Evolutionary conservation across 2,329 filamentous ascomycete genomes (phyloP).

Genomic region (Phoma herbarum): DNA sequence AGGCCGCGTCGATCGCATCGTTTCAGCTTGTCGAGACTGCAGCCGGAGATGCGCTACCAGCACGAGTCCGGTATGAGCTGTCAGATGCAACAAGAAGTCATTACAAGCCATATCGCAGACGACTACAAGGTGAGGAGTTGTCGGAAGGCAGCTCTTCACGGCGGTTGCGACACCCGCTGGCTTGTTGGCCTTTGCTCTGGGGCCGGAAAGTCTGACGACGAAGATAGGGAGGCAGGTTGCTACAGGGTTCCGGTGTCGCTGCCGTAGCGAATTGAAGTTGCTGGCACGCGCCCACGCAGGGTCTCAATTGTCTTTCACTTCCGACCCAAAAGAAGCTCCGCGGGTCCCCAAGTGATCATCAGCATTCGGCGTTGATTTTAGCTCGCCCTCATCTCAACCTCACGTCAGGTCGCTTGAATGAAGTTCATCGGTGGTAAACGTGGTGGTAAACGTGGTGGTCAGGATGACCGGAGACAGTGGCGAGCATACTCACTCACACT

Average conservation of each 20-base stretch:
- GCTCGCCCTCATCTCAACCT: conserved; percentile 1
- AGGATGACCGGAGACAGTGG: neutral
- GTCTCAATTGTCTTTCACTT: conserved; percentile 2
- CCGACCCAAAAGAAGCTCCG: neutral
- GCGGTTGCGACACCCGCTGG: neutral
- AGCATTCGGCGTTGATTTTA: neutral
- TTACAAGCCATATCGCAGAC: conserved; percentile 4
- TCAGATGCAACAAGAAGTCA: conserved; percentile 12
- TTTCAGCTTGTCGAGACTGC: conserved; percentile 13
- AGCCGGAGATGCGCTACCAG: conserved; percentile 13
- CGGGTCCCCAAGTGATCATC: conserved; percentile 19
- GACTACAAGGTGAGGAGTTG: neutral
- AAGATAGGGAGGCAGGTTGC: neutral
- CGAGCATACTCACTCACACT: conserved; percentile 8
- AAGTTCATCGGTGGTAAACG: neutral
- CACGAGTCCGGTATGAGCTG: conserved; percentile 16
- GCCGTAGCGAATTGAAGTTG: conserved; percentile 15
- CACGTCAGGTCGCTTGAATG: neutral
- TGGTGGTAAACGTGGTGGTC: conserved; percentile 4
- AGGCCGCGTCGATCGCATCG: conserved; percentile 17
- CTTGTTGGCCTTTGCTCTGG: neutral
- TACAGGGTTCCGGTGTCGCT: conserved; percentile 3
- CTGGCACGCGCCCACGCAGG: conserved; percentile 13
- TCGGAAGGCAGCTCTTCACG: neutral
- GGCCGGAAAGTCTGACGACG: neutral